Evolutionary conservation across 1,284 basidiomycete species (phyloP).

Genomic region (Cryptococcus sp.): DNA sequence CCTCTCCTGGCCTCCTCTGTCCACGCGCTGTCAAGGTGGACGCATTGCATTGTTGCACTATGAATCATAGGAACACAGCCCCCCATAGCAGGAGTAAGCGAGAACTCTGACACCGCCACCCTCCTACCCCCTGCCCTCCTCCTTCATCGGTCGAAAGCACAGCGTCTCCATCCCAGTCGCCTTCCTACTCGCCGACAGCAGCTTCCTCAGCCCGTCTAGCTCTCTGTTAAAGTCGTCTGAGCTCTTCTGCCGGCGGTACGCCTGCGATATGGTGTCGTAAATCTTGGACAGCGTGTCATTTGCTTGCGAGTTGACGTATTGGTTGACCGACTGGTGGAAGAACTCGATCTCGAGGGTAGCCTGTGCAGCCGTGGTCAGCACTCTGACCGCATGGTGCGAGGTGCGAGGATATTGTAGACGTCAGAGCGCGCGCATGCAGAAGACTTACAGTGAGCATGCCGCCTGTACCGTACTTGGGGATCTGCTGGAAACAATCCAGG

Average conservation of each 20-base stretch:
- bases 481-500: conserved; percentile 75
- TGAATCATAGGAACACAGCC: no score
- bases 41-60: no score
- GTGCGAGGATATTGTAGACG: no score
- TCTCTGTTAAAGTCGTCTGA: conserved; percentile 75
- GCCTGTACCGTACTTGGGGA: conserved; percentile 90
- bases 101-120: background rate
- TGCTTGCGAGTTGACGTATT: conserved; percentile 77
- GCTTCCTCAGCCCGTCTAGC: conserved; percentile 86
- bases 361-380: conserved; percentile 50
- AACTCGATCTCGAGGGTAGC: conserved; percentile 99
- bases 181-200: conserved; percentile 76
- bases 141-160: conserved; percentile 54
- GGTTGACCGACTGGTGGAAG: conserved; percentile 88
- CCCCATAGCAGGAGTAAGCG: background rate
- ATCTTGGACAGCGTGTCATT: conserved; percentile 80
- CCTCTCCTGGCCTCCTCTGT: no score
- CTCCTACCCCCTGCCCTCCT: background rate
- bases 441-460: conserved; percentile 87
- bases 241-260: conserved; percentile 66
- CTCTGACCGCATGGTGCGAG: background rate
- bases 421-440: conserved; percentile 3
- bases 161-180: conserved; percentile 93
- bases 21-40: no score
- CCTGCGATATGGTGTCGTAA: conserved; percentile 90